These are phyloP conservation scores for Ambrosiella cleistominuta DNA, from an alignment of 2,329 filamentous ascomycete species.

Conservation along the genomic window DNA sequence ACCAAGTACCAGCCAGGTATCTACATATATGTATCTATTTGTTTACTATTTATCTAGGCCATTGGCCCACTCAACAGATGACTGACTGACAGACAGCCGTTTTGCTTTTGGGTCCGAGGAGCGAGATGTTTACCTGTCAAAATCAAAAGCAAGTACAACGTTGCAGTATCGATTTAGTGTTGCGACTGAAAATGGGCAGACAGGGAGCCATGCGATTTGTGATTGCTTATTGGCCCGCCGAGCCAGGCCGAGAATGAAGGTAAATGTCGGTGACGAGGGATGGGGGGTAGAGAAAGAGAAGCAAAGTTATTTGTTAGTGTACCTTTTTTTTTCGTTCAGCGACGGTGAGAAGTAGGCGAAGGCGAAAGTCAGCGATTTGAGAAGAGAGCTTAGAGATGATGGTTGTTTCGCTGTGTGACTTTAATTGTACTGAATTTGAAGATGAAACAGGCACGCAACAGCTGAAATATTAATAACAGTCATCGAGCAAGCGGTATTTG, in stretches of 20 bases:
- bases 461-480: neutral
- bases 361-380: neutral
- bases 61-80: no score
- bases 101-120: no score
- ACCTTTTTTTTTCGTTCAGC: no score
- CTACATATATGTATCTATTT: neutral
- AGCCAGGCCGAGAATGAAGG: no score
- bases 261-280: no score
- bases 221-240: no score
- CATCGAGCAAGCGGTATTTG: no score
- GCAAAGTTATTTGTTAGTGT: no score
- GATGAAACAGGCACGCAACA: neutral
- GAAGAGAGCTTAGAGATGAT: neutral
- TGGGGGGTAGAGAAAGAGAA: no score
- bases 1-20: neutral
- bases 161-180: neutral
- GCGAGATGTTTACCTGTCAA: neutral
- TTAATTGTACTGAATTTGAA: neutral
- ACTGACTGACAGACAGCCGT: no score
- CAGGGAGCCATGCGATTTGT: no score
- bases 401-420: neutral
- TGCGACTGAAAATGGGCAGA: neutral
- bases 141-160: neutral
- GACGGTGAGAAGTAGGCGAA: neutral
- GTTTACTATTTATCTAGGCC: no score